These are phyloP conservation scores for Talaromyces albobiverticillius DNA, from an alignment of 2,329 filamentous ascomycete genomes.

Conservation along the genomic window DNA sequence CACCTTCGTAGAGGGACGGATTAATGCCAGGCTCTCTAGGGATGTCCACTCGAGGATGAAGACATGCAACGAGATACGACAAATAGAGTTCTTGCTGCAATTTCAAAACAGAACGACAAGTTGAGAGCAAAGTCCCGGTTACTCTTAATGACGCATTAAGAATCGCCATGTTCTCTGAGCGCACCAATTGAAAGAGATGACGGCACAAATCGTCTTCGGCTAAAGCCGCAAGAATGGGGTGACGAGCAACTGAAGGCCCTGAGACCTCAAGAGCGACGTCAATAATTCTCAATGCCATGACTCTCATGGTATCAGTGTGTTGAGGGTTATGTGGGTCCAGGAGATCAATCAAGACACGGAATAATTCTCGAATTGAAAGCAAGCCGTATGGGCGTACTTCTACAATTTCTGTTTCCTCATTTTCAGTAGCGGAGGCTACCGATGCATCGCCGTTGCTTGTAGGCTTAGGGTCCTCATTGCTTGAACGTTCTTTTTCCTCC, in stretches of 20 bases:
- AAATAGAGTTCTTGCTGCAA: constrained; percentile 95
- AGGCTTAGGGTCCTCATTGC: constrained; percentile 34
- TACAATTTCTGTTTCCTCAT: constrained; percentile 43
- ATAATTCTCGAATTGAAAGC: constrained; percentile 90
- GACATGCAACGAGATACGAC: constrained; percentile 87
- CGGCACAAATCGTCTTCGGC: constrained; percentile 92
- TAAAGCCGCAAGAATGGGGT: constrained; percentile 80
- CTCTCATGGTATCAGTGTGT: constrained; percentile 90
- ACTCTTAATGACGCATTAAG: constrained; percentile 90
- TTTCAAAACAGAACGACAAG: constrained; percentile 86
- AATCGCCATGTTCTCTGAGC: constrained; percentile 94
- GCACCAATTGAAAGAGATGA: constrained; percentile 91
- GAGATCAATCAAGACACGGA: constrained; percentile 88
- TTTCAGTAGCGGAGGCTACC: constrained; percentile 33
- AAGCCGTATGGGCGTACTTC: constrained; percentile 85
- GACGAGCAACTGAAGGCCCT: constrained; percentile 88
- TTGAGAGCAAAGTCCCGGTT: constrained; percentile 83
- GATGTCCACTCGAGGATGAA: constrained; percentile 92
- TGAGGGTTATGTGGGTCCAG: constrained; percentile 89
- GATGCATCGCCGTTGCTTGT: constrained; percentile 30
- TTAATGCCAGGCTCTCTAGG: constrained; percentile 87
- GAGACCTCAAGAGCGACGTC: constrained; percentile 96
- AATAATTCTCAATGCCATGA: constrained; percentile 96
- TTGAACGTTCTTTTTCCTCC: constrained; percentile 29
- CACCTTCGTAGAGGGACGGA: constrained; percentile 84